Evolutionary conservation across 1,139 yeast genomes (phyloP), one percentile per base, ranked within the genome.

Genomic region (Protomyces arabidopsidicola): DNA sequence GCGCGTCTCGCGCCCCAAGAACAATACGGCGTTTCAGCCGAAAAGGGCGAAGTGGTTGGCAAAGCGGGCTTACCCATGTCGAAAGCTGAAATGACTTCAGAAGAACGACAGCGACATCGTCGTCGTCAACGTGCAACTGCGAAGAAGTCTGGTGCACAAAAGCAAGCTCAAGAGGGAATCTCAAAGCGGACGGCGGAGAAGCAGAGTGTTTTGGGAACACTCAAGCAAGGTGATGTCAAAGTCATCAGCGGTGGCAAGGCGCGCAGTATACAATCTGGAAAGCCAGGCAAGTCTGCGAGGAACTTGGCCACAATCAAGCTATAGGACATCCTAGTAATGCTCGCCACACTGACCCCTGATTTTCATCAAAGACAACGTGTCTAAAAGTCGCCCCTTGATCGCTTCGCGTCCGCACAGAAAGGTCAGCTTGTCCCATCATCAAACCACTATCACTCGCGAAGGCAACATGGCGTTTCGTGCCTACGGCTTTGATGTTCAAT

Each of bases 1-100:
- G 78, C 86, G n/a, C 82, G 88, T 60, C 80, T 93, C 71, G 98
- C 98, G 1, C 98, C 98, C 51, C 98, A 93, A 76, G 98, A 93
- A 76, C 81, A 93, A n/a, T 93, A 87, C 76, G 27, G 45, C 20
- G 75, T 77, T 18, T 78, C 79, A 64, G 67, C 66, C n/a, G 64
- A 64, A 45, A 71, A 72, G 66, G 78, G 82, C 64, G 96, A 90
- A 73, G 87, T 90, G 27, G 80, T 84, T 66, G 82, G 90, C 69
- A 85, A 85, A 69, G 86, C 90, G 60, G 97, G 97, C 70, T 81
- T 88, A 70, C 86, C 91, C 1, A 84, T 88, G 76, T 82, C 96
- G 18, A 87, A 88, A 76, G 87, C 84, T 61, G 98, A 93, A 75
- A 80, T 93, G 76, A 81, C 87, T 16, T 82, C 91, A 67, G 96